Percentiles rank a stretch among this genome's conserved stretches.
Conservation (phyloP, 768 basidiomycete genomes). For the Tricholoma terreum region DNA sequence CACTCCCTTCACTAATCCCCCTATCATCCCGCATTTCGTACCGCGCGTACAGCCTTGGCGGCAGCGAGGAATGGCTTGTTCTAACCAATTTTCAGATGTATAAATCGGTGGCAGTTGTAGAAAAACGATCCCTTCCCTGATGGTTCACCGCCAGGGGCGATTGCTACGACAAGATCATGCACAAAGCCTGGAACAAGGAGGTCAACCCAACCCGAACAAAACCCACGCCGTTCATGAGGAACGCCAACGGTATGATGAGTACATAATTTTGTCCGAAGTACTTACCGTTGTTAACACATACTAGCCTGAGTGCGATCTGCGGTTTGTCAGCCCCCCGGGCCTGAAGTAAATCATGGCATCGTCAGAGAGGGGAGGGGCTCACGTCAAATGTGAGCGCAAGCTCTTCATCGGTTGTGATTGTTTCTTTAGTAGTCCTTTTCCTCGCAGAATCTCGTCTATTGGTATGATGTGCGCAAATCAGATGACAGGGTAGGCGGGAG, state of each 20-base stretch:
- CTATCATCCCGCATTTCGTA: too few relatives aligned
- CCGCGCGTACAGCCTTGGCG: too few relatives aligned
- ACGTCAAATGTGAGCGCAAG: constrained; percentile 70
- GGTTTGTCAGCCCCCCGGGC: constrained; percentile 86
- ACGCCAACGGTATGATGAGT: too few relatives aligned
- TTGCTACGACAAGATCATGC: constrained; percentile 92
- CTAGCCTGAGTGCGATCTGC: constrained; percentile 82
- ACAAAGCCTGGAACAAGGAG: constrained; percentile 78
- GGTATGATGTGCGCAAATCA: constrained; percentile 83
- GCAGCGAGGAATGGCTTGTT: too few relatives aligned
- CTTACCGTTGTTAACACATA: too few relatives aligned
- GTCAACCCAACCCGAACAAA: too few relatives aligned
- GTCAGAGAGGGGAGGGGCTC: constrained; percentile 86
- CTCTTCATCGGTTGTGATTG: not conserved
- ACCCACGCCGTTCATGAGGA: too few relatives aligned
- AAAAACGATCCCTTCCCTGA: constrained; percentile 91
- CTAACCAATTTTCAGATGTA: too few relatives aligned
- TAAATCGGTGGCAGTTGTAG: too few relatives aligned
- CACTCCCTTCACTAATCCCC: too few relatives aligned
- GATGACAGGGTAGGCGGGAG: constrained; percentile 96
- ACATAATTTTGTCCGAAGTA: not conserved
- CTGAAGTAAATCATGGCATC: constrained; percentile 80
- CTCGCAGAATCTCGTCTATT: constrained; percentile 76
- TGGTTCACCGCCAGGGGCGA: constrained; percentile 79
- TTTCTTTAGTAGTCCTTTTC: not conserved